Evolutionary conservation across 2,329 filamentous ascomycete genomes (phyloP), one percentile per base, ranked within the genome.

Genomic region (Bretziella fagacearum): DNA sequence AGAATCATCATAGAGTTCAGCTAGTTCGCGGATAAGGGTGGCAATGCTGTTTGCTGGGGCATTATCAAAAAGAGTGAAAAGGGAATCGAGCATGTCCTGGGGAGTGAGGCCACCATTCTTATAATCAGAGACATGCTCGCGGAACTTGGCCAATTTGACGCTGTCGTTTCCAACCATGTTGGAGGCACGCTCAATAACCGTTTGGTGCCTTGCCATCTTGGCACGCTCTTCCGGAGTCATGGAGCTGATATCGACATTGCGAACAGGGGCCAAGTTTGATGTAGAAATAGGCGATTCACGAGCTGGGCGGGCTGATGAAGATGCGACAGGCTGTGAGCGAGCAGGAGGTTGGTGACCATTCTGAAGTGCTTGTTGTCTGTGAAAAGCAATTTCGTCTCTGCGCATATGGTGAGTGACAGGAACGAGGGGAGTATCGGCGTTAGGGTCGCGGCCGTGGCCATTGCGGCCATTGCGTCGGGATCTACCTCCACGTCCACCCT

Each of bases 301-400:
- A 43, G 40, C n/a, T 18, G 29, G 53, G 52, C 41, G 52, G 42
- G 26, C 51, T n/a, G 18, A 52, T 42, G 51, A 54, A 55, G 44
- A 49, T 53, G 18, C 51, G 45, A 22, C 30, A n/a, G 46, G 33
- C 26, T 20, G 5, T 20, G 10, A 25, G 30, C 26, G 27, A 4
- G 26, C 15, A 58, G 53, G 2, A 57, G 10, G 56, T 60, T 52
- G 81, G 57, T 93, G 85, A 1, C 85, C 80, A 43, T 79, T 87
- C 55, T 93, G 86, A 43, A 96, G 85, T 33, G 86, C 87, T 69
- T 93, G 78, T 57, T 93, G 85, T 44, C 91, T 73, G 58, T 96
- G 89, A 60, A 85, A 93, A 2, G 91, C 89, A 46, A 94, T 65
- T 61, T 96, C 85, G 53, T 93, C 91, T 58, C 91, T 70, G 42